Percentiles rank a stretch among this genome's conserved stretches.
phyloP scores from a whole-genome alignment of 1,284 basidiomycete species.

The Papiliotrema laurentii region DNA sequence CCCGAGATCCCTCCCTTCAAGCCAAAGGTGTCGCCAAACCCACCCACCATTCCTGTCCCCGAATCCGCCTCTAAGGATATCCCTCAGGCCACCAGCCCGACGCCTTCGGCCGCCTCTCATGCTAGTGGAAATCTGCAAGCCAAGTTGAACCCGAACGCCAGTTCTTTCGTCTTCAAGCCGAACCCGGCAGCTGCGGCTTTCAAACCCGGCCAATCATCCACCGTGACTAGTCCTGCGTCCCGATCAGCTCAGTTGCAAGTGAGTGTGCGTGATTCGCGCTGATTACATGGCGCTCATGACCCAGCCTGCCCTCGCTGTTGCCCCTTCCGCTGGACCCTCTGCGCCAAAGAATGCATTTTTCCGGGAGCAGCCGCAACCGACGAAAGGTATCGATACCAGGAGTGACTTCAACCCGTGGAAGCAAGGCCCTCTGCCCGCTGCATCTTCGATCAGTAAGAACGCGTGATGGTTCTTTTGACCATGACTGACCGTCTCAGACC shows the following conservation, averaged over 20 bases:
- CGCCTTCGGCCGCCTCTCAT: slow-evolving; percentile 42
- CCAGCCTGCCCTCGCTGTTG: slow-evolving; percentile 10
- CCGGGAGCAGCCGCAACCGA: slow-evolving; percentile 63
- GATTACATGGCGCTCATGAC: slow-evolving; percentile 52
- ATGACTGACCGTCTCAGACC: slow-evolving; percentile 51
- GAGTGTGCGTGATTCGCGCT: slow-evolving; percentile 8
- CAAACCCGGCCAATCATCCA: slow-evolving; percentile 44
- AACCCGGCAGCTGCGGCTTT: slow-evolving; percentile 51
- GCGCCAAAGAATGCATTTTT: slow-evolving; percentile 72
- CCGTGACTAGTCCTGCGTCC: slow-evolving; percentile 22
- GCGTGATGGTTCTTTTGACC: background rate
- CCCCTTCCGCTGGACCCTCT: slow-evolving; percentile 26
- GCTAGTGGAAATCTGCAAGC: slow-evolving; percentile 18
- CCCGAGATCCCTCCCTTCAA: slow-evolving; percentile 90
- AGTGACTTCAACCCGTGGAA: slow-evolving; percentile 93
- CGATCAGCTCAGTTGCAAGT: slow-evolving; percentile 10
- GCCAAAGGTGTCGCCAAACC: slow-evolving; percentile 52
- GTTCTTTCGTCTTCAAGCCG: slow-evolving; percentile 61
- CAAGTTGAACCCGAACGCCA: slow-evolving; percentile 74
- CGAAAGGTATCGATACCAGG: slow-evolving; percentile 76
- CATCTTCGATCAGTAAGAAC: slow-evolving; percentile 64
- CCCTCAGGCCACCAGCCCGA: slow-evolving; percentile 47
- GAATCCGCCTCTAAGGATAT: slow-evolving; percentile 37
- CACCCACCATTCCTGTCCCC: slow-evolving; percentile 27
- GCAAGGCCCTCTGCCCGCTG: slow-evolving; percentile 63